Evolutionary conservation across 2,329 filamentous ascomycete genomes (phyloP).

Genomic region (Hymenoscyphus salicellus): DNA sequence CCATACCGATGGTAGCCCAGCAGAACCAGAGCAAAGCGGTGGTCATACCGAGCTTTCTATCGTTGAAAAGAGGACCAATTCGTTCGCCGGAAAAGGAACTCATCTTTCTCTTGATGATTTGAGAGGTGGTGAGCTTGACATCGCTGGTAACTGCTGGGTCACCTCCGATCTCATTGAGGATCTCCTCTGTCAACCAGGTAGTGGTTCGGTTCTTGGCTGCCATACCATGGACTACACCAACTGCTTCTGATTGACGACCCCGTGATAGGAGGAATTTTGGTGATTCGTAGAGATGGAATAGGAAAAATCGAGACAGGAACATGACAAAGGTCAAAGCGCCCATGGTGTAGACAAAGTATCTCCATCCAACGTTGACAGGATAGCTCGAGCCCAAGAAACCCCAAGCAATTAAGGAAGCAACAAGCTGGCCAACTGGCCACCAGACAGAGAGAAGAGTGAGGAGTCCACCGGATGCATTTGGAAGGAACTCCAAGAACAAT

Average conservation of each 20-base stretch:
- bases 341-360: slow-evolving; percentile 68
- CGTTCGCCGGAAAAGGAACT: slow-evolving; percentile 65
- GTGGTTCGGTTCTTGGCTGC: slow-evolving; percentile 67
- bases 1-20: slow-evolving; percentile 82
- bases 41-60: slow-evolving; percentile 49
- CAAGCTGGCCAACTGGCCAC: slow-evolving; percentile 81
- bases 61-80: slow-evolving; percentile 63
- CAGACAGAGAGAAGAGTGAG: slow-evolving; percentile 79
- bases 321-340: slow-evolving; percentile 72
- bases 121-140: slow-evolving; percentile 15
- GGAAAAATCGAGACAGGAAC: slow-evolving; percentile 74
- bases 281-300: slow-evolving; percentile 81
- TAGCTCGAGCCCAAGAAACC: slow-evolving; percentile 60
- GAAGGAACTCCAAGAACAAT: slow-evolving; percentile 79
- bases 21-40: slow-evolving; percentile 68
- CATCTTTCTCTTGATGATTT: slow-evolving; percentile 45
- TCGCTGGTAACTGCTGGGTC: slow-evolving; percentile 28
- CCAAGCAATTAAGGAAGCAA: slow-evolving; percentile 71
- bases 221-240: slow-evolving; percentile 75
- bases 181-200: slow-evolving; percentile 74
- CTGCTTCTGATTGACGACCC: slow-evolving; percentile 75
- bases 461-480: slow-evolving; percentile 68
- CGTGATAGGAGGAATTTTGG: slow-evolving; percentile 77
- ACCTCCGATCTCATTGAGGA: slow-evolving; percentile 54
- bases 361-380: slow-evolving; percentile 67